A percentile compares a stretch with the other conserved stretches of the same genome.
phyloP scores from a whole-genome alignment of 2,329 filamentous ascomycete species.

The Fusarium penzigii region DNA sequence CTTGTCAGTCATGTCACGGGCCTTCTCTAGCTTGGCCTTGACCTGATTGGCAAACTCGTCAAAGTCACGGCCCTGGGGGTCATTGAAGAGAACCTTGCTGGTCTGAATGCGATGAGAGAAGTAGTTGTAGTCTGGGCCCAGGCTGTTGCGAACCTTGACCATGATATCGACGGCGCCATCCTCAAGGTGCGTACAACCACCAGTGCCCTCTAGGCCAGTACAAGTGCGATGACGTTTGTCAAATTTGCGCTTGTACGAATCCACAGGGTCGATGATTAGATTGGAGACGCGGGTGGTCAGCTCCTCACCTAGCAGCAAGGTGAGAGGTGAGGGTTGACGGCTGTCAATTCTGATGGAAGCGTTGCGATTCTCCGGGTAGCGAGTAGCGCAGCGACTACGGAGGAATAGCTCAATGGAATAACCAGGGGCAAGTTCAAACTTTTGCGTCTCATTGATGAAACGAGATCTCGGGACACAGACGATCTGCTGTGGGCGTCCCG shows the following conservation, averaged over 20 bases:
- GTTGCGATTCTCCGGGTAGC: conserved; percentile 40
- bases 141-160: conserved; percentile 49
- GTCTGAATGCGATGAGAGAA: conserved; percentile 45
- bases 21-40: conserved; percentile 37
- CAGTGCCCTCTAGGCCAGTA: conserved; percentile 37
- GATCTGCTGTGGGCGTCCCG: conserved; percentile 46
- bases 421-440: conserved; percentile 42
- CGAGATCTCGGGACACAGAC: conserved; percentile 45
- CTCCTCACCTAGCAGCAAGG: conserved; percentile 46
- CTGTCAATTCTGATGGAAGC: conserved; percentile 45
- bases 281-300: conserved; percentile 48
- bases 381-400: conserved; percentile 41
- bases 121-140: conserved; percentile 49
- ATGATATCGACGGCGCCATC: conserved; percentile 48
- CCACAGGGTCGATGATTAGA: conserved; percentile 43
- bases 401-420: conserved; percentile 50
- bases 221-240: conserved; percentile 41
- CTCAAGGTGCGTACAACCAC: conserved; percentile 41
- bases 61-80: conserved; percentile 45
- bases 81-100: conserved; percentile 47
- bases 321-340: conserved; percentile 49
- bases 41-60: conserved; percentile 44
- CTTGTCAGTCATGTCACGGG: conserved; percentile 44
- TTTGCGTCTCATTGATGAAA: conserved; percentile 40
- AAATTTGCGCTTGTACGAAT: conserved; percentile 42